These are phyloP conservation scores for Vaccinium darrowii DNA, from an alignment of 148 eudicot genomes.

Conservation along the genomic window DNA sequence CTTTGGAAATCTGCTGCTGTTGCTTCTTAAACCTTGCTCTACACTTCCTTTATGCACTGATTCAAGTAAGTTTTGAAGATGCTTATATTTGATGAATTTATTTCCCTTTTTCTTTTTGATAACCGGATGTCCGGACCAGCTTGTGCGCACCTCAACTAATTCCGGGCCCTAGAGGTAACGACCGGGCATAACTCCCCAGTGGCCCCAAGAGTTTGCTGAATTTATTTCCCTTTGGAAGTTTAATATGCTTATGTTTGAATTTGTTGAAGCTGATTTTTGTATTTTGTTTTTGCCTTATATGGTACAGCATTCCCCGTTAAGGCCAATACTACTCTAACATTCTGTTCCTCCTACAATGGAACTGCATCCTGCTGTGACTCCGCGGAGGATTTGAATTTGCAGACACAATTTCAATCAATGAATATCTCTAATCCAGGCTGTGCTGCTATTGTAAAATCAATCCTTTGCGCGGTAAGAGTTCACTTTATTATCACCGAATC, in stretches of 20 bases:
- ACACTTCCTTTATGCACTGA: conserved; percentile 44
- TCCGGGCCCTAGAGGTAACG: too few species aligned
- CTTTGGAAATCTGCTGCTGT: conserved; percentile 29
- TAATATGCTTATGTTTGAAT: background rate
- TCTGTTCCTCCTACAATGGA: conserved; percentile 46
- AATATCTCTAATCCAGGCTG: conserved; percentile 45
- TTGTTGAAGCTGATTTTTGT: background rate
- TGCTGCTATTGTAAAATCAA: conserved; percentile 45
- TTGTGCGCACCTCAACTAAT: too few species aligned
- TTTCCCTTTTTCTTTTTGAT: background rate
- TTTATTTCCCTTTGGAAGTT: background rate
- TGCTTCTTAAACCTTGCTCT: conserved; percentile 28
- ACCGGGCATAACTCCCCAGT: too few species aligned
- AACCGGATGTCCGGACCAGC: too few species aligned
- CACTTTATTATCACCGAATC: background rate
- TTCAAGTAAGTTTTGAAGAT: conserved; percentile 34
- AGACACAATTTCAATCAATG: conserved; percentile 38
- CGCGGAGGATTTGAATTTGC: conserved; percentile 32
- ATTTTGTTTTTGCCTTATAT: conserved; percentile 2
- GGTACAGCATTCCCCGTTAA: conserved; percentile 44
- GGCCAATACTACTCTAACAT: conserved; percentile 36
- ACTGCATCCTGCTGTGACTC: conserved; percentile 36
- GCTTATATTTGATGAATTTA: background rate
- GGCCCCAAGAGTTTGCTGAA: background rate
- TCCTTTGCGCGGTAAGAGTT: conserved; percentile 51